These are phyloP conservation scores for Sclerotinia borealis DNA, from an alignment of 2,329 filamentous ascomycete species.

Conservation along the genomic window DNA sequence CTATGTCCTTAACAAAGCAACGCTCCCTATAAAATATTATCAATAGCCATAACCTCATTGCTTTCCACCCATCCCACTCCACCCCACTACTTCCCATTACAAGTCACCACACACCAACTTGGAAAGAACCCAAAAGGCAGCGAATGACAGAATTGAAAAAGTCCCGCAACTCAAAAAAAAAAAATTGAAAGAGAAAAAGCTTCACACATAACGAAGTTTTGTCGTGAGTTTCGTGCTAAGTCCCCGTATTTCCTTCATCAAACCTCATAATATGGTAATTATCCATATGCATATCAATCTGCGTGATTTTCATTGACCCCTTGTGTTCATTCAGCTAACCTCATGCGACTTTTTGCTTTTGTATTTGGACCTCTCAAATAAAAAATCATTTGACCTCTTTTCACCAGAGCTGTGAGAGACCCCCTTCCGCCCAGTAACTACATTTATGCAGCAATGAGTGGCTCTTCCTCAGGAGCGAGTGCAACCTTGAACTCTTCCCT, in stretches of 20 bases:
- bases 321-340: neutral
- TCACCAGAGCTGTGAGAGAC: neutral
- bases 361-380: neutral
- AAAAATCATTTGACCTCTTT: neutral
- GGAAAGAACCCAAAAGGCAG: neutral
- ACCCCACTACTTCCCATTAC: neutral
- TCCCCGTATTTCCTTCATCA: neutral
- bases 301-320: neutral
- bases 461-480: slow-evolving; percentile 21
- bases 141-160: neutral
- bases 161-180: neutral
- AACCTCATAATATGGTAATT: neutral
- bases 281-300: neutral
- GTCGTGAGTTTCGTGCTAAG: neutral
- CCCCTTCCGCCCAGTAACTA: neutral
- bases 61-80: neutral
- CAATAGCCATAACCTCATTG: slow-evolving; percentile 1
- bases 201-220: neutral
- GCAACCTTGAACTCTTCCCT: slow-evolving; percentile 30
- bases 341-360: neutral
- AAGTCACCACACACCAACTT: neutral
- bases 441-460: slow-evolving; percentile 27
- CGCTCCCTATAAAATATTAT: neutral
- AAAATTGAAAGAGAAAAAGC: neutral
- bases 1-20: neutral